A percentile compares a stretch with the other conserved stretches of the same genome.
Conservation (phyloP, 441 rosid species). For the Adansonia grandidieri region DNA sequence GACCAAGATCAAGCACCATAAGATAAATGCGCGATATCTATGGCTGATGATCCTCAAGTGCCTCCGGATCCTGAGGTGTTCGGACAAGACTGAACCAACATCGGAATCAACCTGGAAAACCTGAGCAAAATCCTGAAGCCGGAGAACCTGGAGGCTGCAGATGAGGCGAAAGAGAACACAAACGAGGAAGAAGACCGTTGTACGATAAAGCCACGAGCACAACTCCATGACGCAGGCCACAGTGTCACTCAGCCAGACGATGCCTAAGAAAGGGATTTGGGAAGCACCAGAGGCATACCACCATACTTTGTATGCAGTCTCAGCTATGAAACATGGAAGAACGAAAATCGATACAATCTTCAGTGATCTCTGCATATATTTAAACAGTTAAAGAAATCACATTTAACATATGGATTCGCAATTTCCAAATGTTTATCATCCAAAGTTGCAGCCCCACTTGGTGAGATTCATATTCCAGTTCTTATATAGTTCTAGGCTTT, state of each 20-base stretch:
- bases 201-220: constrained; percentile 88
- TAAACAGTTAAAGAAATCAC: neutral
- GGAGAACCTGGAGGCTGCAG: constrained; percentile 88
- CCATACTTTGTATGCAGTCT: constrained; percentile 88
- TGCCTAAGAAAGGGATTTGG: constrained; percentile 78
- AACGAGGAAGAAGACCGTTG: constrained; percentile 73
- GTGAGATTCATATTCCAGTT: neutral
- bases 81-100: constrained; percentile 67
- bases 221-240: constrained; percentile 87
- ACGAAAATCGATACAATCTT: constrained; percentile 71
- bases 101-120: constrained; percentile 75
- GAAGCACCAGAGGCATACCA: constrained; percentile 96
- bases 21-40: constrained; percentile 66
- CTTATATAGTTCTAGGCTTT: neutral
- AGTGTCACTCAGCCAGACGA: constrained; percentile 67
- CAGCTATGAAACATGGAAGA: constrained; percentile 72
- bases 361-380: constrained; percentile 70
- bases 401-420: neutral
- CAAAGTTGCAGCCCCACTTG: neutral
- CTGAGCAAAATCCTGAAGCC: constrained; percentile 82
- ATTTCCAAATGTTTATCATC: neutral
- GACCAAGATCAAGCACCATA: constrained; percentile 63
- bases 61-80: constrained; percentile 81
- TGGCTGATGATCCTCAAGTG: constrained; percentile 91
- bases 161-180: constrained; percentile 84